Conservation (phyloP, 2,329 filamentous ascomycete genomes). For the Fusarium tjaetaba region DNA sequence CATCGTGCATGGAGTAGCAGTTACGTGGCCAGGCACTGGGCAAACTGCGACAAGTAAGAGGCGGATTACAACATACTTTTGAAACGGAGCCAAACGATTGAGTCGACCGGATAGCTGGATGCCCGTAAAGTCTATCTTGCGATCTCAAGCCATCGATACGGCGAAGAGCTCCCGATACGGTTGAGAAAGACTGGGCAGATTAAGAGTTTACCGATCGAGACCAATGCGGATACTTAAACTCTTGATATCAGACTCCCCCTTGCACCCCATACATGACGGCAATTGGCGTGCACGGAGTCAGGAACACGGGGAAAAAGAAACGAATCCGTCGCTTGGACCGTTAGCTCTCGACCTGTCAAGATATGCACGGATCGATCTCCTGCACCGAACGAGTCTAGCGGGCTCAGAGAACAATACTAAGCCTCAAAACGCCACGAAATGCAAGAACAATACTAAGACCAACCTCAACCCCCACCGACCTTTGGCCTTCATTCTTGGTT, state of each 20-base stretch:
- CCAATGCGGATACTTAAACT: background rate
- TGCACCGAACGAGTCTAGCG: slow-evolving; percentile 11
- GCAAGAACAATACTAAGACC: slow-evolving; percentile 48
- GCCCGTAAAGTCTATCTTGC: slow-evolving; percentile 10
- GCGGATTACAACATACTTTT: slow-evolving; percentile 12
- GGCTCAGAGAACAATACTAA: slow-evolving; percentile 49
- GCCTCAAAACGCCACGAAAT: slow-evolving; percentile 42
- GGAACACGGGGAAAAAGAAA: slow-evolving; percentile 23
- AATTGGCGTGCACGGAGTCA: slow-evolving; percentile 28
- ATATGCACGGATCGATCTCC: slow-evolving; percentile 28
- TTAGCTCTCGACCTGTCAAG: slow-evolving; percentile 32
- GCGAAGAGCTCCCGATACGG: background rate
- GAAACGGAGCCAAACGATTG: slow-evolving; percentile 6
- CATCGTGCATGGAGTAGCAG: background rate
- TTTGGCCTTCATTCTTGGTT: slow-evolving; percentile 18
- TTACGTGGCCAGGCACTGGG: background rate
- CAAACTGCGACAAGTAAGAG: slow-evolving; percentile 6
- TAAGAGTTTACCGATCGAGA: slow-evolving; percentile 9
- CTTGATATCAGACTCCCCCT: slow-evolving; percentile 4
- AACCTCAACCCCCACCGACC: slow-evolving; percentile 23
- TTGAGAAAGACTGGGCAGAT: background rate
- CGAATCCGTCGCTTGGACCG: slow-evolving; percentile 12
- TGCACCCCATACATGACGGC: background rate
- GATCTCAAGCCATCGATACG: slow-evolving; percentile 6
- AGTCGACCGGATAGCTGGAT: slow-evolving; percentile 14